Evolutionary conservation across 768 basidiomycete species (phyloP), one percentile per base, ranked within the genome.

Genomic region (Cyathus striatus): DNA sequence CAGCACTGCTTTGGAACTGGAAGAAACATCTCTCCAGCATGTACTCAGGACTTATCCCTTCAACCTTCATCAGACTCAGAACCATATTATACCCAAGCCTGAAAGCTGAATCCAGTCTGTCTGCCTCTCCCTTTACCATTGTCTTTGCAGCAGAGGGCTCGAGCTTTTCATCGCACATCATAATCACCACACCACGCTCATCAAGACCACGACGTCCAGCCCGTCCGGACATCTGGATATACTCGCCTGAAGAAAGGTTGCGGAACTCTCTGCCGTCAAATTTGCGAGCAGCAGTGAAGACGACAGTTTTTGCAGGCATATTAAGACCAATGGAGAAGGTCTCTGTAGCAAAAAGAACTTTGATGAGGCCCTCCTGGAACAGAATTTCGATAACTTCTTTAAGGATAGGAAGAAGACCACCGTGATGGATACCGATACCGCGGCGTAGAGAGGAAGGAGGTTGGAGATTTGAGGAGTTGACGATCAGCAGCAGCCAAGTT

Each of bases 21-120:
- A 90, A 89, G 75, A 99, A 99, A 68, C 93, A 97, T 36, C 90
- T 73, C 63, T 96, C 90, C 9, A 99, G 74, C 95, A 99, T 98
- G 61, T 77, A 97, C 66, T 99, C 96, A 5, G 96, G 96, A 54
- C 90, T 97, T 53, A 99, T 84, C 4, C 94, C 95, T 63, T 99
- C 96, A 14, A 99, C 96, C 59, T 97, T 87, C 82, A 99, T 94
- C 50, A 99, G 65, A 64, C 98, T 99, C 58, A 99, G 70, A 23
- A 99, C 79, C 96, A 99, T 99, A 62, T 99, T 99, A 64, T 99
- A 99, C 14, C 96, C 95, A 12, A 99, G 70, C 65, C 97, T 93
- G 71, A 99, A 99, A 3, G 96, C 96, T 5, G 96, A 99, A 62
- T 98, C 93, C 40, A 99, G 71, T 38, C 94, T 75, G 60, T 99